Evolutionary conservation across 768 basidiomycete genomes (phyloP).

Genomic region (Cubamyces lactineus): DNA sequence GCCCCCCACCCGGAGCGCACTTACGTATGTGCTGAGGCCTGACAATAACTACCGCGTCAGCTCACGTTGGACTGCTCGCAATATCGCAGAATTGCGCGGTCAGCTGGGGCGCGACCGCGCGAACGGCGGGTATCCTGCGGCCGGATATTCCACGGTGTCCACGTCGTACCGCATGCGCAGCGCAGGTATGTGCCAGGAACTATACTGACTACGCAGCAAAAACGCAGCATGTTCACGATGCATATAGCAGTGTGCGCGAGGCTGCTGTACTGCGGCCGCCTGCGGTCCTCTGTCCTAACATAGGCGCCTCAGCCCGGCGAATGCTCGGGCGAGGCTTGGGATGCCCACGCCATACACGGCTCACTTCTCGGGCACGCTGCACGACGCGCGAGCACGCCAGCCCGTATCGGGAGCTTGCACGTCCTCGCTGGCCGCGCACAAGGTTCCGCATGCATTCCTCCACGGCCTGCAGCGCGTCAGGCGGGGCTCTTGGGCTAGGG

Average conservation of each 20-base stretch:
- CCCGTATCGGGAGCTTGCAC: background rate
- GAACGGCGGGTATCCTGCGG: background rate
- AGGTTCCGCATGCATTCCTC: background rate
- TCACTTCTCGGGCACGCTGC: background rate
- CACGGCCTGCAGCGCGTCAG: background rate
- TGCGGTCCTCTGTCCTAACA: conserved; percentile 12
- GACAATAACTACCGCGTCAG: background rate
- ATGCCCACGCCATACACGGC: conserved; percentile 9
- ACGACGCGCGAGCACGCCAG: background rate
- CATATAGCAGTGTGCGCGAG: too few species aligned
- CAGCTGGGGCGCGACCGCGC: conserved; percentile 13
- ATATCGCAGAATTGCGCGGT: conserved; percentile 3
- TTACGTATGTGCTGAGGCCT: background rate
- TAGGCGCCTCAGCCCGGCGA: conserved; percentile 14
- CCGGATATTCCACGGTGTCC: conserved; percentile 16
- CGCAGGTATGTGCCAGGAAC: too few species aligned
- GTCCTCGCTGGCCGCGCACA: background rate
- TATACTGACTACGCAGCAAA: too few species aligned
- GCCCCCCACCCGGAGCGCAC: background rate
- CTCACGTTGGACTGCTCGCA: conserved; percentile 2
- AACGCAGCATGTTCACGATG: too few species aligned
- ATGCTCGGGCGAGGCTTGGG: conserved; percentile 18
- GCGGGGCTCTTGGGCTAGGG: background rate
- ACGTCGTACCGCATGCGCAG: background rate
- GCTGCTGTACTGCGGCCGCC: background rate